Evolutionary conservation across 2,329 filamentous ascomycete genomes (phyloP).

Genomic region (Monosporascus cannonballus): DNA sequence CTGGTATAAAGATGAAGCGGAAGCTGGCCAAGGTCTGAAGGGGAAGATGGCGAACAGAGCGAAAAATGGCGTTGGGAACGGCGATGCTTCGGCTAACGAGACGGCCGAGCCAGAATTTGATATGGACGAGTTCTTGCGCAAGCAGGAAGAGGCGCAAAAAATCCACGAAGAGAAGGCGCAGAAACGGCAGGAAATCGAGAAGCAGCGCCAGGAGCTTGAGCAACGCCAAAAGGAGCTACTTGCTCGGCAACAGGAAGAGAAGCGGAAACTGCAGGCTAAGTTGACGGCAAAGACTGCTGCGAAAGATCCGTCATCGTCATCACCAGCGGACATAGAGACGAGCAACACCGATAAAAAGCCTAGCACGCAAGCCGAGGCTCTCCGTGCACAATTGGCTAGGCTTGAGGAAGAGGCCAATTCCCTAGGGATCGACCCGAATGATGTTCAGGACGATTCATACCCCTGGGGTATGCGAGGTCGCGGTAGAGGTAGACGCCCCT

Average conservation of each 20-base stretch:
- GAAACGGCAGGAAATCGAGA: constrained; percentile 57
- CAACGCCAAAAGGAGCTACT: constrained; percentile 56
- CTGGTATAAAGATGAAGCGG: constrained; percentile 57
- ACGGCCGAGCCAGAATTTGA: constrained; percentile 52
- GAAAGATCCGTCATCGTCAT: constrained; percentile 16
- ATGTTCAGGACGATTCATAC: constrained; percentile 35
- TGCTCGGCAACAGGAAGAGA: constrained; percentile 59
- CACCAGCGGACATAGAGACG: constrained; percentile 13
- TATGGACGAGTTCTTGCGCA: constrained; percentile 60
- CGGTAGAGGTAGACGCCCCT: constrained; percentile 33
- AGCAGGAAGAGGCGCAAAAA: constrained; percentile 68
- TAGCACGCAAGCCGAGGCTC: constrained; percentile 49
- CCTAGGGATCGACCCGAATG: constrained; percentile 59
- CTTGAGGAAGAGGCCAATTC: constrained; percentile 66
- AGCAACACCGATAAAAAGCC: constrained; percentile 23
- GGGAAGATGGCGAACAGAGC: constrained; percentile 23
- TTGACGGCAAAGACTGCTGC: constrained; percentile 45
- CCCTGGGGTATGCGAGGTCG: constrained; percentile 30
- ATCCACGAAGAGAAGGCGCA: constrained; percentile 58
- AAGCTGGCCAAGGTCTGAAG: constrained; percentile 19
- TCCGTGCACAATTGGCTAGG: constrained; percentile 67
- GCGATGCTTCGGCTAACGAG: constrained; percentile 7
- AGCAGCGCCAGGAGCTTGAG: constrained; percentile 58
- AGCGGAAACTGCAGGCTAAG: constrained; percentile 53
- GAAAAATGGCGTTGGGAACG: constrained; percentile 22